Percentiles rank a stretch among this genome's conserved stretches.
Conservation (phyloP, 1,284 basidiomycete genomes). For the Cryptococcus hybrid region DNA sequence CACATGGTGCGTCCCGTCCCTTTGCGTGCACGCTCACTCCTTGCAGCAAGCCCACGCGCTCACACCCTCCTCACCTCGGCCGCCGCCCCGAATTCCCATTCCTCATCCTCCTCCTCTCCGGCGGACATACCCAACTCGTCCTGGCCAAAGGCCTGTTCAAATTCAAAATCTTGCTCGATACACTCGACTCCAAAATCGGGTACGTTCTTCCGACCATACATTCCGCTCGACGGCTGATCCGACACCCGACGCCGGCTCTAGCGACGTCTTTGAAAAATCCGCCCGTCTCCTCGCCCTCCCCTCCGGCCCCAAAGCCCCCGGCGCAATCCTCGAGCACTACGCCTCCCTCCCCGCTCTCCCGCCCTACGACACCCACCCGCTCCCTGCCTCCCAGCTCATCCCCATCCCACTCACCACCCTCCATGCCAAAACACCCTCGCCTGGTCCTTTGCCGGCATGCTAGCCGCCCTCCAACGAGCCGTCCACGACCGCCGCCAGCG, state of each 20-base stretch:
- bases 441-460: conserved; percentile 75
- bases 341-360: conserved; percentile 26
- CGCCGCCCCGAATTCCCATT: conserved; percentile 70
- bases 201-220: conserved; percentile 22
- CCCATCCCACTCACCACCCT: conserved; percentile 56
- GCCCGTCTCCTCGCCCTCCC: conserved; percentile 61
- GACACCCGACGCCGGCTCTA: neutral
- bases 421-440: conserved; percentile 46
- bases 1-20: conserved; percentile 69
- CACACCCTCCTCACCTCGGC: conserved; percentile 70
- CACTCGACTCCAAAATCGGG: conserved; percentile 72
- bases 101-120: conserved; percentile 80
- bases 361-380: conserved; percentile 27
- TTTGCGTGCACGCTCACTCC: neutral
- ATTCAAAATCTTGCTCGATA: conserved; percentile 73
- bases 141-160: conserved; percentile 61
- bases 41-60: conserved; percentile 88
- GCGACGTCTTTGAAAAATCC: conserved; percentile 75
- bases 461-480: conserved; percentile 56
- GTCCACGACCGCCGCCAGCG: neutral
- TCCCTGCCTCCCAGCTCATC: conserved; percentile 38
- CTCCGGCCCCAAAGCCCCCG: conserved; percentile 50
- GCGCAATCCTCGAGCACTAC: conserved; percentile 73
- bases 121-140: conserved; percentile 85
- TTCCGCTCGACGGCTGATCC: neutral